Evolutionary conservation across 31 red algal species (phyloP), one percentile per base, ranked within the genome.

Genomic region (Bonnemaisonia californica): DNA sequence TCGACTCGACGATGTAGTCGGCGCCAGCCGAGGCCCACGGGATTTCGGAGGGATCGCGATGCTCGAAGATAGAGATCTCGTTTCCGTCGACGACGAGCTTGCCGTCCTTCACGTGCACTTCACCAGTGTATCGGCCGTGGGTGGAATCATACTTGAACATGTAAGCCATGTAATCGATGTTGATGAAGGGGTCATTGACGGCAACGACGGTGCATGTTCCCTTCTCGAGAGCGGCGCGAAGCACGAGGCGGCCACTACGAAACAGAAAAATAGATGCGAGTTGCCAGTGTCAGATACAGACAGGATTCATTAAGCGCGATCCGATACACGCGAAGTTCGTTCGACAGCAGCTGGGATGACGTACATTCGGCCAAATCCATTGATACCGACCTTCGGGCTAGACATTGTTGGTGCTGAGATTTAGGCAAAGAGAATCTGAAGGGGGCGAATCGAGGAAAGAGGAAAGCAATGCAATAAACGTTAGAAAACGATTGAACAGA

Each of bases 91-190:
- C 91, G 18, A 94, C 66, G 16, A 99, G 93, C 84, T 99, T 96
- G 37, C 91, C 97, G 41, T 89, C 94, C 28, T 92, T 86, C 47
- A 54, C 65, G 3, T 60, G 59, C 4, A 99, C 91, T 13, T 87
- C 69, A 18, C 94, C 93, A 26, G 66, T 33, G 67, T 88, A 96
- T 30, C 63, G 85, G 9, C 97, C 97, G 88, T 99, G 97, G 0
- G 89, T 92, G 23, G 97, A 96, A 76, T 99, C 97, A 81, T 89
- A 99, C 89, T 99, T 94, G 86, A 96, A 91, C 97, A 99, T 99
- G 87, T 99, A 99, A 54, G 86, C 97, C 90, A 95, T 95, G 88
- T 99, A 99, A 2, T 99, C 94, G 36, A 93, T 79, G 38, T 81
- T 56, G 70, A 99, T 99, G 87, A 99, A 99, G 47, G 97, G 97